Evolutionary conservation across 805 yeast species (phyloP).

Genomic region (Maudiozyma turicensis): DNA sequence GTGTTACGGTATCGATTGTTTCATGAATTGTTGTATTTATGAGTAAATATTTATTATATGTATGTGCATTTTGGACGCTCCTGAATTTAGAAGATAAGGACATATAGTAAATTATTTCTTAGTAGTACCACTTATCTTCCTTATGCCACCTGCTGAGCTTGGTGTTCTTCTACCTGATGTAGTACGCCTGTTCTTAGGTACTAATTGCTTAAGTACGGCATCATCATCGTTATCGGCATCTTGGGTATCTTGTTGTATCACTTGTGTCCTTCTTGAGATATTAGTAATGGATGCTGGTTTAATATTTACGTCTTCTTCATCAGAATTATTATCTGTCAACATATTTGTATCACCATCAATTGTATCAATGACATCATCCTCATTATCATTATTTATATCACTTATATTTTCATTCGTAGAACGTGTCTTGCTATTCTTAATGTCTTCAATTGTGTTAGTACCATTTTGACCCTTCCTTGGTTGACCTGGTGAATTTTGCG

Average conservation of each 20-base stretch:
- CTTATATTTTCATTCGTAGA: background rate
- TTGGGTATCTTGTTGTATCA: background rate
- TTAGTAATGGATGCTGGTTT: constrained; percentile 19
- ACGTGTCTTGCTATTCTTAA: constrained; percentile 8
- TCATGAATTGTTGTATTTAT: no score
- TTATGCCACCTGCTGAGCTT: constrained; percentile 26
- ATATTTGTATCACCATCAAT: constrained; percentile 2
- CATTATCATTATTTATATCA: background rate
- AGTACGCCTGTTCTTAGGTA: constrained; percentile 25
- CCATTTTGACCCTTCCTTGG: constrained; percentile 60
- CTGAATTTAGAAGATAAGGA: no score
- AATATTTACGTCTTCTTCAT: constrained; percentile 9
- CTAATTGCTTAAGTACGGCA: constrained; percentile 20
- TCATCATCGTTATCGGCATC: constrained; percentile 5
- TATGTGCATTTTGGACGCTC: no score
- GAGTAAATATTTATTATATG: background rate
- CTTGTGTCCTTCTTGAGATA: constrained; percentile 7
- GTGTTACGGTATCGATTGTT: background rate
- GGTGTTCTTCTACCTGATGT: constrained; percentile 27
- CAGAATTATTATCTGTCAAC: constrained; percentile 10
- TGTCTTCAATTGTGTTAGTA: constrained; percentile 29
- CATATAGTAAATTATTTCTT: constrained; percentile 11
- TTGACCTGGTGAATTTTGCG: constrained; percentile 91
- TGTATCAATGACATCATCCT: background rate
- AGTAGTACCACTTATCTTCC: constrained; percentile 28